phyloP scores from a whole-genome alignment of 345 rosid species.

The Hypericum perforatum region DNA sequence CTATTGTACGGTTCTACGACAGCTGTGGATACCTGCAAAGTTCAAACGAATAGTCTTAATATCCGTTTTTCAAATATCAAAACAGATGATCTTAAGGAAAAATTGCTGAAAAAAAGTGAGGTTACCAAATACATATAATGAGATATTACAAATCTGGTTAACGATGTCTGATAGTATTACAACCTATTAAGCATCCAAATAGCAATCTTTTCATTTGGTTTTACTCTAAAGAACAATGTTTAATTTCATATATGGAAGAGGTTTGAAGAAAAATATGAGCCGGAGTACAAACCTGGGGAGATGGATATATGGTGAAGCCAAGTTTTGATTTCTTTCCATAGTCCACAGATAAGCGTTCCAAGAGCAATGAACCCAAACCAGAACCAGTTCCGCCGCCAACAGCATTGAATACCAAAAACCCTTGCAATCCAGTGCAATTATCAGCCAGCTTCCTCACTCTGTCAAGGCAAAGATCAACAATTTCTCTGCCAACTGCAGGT shows the following conservation, averaged over 20 bases:
- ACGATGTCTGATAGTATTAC: too few relatives aligned
- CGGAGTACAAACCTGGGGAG: constrained; percentile 49
- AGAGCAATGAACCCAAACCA: constrained; percentile 65
- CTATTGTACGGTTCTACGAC: constrained; percentile 84
- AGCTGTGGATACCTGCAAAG: constrained; percentile 62
- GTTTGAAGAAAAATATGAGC: too few relatives aligned
- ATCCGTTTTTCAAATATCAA: too few relatives aligned
- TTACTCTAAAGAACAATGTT: too few relatives aligned
- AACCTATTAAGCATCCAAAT: too few relatives aligned
- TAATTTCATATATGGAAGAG: too few relatives aligned
- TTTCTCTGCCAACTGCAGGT: constrained; percentile 71
- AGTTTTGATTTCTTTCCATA: constrained; percentile 87
- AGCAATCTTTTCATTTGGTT: too few relatives aligned
- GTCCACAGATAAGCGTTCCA: constrained; percentile 79
- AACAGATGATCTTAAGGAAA: constrained; percentile 1
- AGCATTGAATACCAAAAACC: constrained; percentile 62
- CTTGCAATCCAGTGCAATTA: constrained; percentile 85
- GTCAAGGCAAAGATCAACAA: constrained; percentile 75
- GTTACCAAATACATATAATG: not conserved
- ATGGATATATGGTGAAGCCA: constrained; percentile 73
- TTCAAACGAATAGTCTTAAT: too few relatives aligned
- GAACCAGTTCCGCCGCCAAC: constrained; percentile 88
- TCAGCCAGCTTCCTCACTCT: constrained; percentile 73
- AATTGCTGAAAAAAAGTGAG: not conserved
- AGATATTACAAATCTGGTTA: too few relatives aligned